Conservation (phyloP, 257 asterid species). For the Vinca minor region DNA sequence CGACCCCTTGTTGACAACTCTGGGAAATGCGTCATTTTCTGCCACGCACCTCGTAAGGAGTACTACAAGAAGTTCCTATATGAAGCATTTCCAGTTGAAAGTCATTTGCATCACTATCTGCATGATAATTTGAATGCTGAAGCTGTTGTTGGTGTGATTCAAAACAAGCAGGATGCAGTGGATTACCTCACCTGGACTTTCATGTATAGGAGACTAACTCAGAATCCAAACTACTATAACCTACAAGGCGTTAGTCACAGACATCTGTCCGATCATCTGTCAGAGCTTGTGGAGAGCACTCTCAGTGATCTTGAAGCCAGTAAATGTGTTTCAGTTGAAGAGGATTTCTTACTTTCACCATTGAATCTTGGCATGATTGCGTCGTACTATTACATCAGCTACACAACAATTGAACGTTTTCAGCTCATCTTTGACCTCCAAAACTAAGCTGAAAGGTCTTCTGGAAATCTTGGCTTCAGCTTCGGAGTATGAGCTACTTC, state of each 20-base stretch:
- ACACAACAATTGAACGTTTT: constrained; percentile 42
- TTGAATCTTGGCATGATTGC: constrained; percentile 42
- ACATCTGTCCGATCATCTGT: constrained; percentile 36
- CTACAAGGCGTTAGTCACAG: constrained; percentile 38
- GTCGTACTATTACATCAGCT: constrained; percentile 35
- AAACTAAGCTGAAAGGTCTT: constrained; percentile 36
- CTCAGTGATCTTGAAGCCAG: constrained; percentile 33
- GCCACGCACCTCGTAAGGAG: constrained; percentile 40
- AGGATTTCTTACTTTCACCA: constrained; percentile 29
- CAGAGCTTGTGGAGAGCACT: constrained; percentile 36
- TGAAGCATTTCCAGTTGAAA: constrained; percentile 41
- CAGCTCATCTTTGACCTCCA: constrained; percentile 31
- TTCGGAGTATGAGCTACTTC: constrained; percentile 33
- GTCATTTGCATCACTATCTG: constrained; percentile 36
- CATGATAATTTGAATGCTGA: constrained; percentile 40
- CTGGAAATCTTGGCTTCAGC: constrained; percentile 36
- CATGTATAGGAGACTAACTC: constrained; percentile 39
- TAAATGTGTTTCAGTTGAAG: constrained; percentile 29
- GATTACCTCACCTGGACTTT: constrained; percentile 40
- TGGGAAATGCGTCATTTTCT: constrained; percentile 40
- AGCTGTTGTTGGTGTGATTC: constrained; percentile 36
- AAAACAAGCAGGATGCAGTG: constrained; percentile 42
- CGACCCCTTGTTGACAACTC: constrained; percentile 36
- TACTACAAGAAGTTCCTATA: constrained; percentile 41
- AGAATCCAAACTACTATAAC: constrained; percentile 39